Evolutionary conservation across 768 basidiomycete genomes (phyloP), one percentile per base, ranked within the genome.

Genomic region (Hygrophorus russula): DNA sequence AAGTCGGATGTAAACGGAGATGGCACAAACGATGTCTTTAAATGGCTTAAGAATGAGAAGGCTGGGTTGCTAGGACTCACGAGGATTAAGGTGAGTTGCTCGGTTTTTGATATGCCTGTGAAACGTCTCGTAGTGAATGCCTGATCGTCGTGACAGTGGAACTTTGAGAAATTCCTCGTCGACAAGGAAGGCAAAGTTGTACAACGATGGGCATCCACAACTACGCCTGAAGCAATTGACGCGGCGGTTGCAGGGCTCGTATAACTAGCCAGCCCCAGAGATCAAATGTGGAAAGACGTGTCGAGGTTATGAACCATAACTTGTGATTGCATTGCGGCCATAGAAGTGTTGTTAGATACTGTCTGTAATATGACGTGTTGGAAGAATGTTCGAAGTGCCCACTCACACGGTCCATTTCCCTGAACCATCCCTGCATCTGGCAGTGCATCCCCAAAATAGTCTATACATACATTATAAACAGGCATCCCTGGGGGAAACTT

Each of bases 1-100:
- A 97, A 94, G 65, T 83, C 83, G 14, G 87, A 96, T 41, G 93
- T 96, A 32, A 97, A 96, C 59, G 92, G 92, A 2, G 78, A 82
- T 51, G 65, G 71, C 50, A 78, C 85, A 46, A 91, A 91, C 62
- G 74, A 84, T 51, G 82, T 91, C 0, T 93, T 73, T 70, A 74
- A 82, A 46, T 92, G 78, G 76, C 71, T 94, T 50, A 94, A 96
- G 68, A 64, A 67, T 19, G 67, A 88, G 61, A 88, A 89, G 58
- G 52, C 83, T 3, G 85, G 84, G 2, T 50, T 89, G 17, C 54
- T 88, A 39, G 83, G 86, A 13, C 61, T 86, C 38, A 68, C 72
- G 1, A 69, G 82, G 33, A 84, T 88, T 64, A 87, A 88, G 76
- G 84, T 80, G 36, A 10, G 67, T 58, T 41, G 5, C 29, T 24